phyloP scores from a whole-genome alignment of 768 basidiomycete species.

The Chalciporus pseudorubinellus region DNA sequence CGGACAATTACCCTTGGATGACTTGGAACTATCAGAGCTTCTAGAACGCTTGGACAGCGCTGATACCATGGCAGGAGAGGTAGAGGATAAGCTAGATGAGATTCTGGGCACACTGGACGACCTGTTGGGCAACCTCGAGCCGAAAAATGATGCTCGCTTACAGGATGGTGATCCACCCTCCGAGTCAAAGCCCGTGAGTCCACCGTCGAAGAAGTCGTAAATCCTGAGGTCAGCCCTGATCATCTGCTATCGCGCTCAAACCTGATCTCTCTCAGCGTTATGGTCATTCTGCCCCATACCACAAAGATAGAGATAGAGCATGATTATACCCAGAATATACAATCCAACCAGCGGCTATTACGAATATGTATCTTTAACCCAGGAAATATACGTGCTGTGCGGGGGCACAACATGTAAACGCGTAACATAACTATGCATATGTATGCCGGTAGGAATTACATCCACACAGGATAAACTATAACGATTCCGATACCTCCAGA shows the following conservation, averaged over 20 bases:
- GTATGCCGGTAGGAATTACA: constrained; percentile 13
- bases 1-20: constrained; percentile 31
- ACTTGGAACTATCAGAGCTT: constrained; percentile 48
- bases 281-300: background rate
- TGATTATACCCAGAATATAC: constrained; percentile 11
- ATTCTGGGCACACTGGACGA: constrained; percentile 58
- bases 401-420: too few relatives aligned
- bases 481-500: constrained; percentile 28
- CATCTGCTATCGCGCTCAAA: background rate
- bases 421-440: too few relatives aligned
- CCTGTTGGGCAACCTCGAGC: constrained; percentile 47
- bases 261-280: background rate
- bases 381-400: too few relatives aligned
- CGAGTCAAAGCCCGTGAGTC: background rate
- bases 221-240: constrained; percentile 16
- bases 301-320: constrained; percentile 18
- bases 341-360: constrained; percentile 4
- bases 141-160: background rate
- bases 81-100: constrained; percentile 62
- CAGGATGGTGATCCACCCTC: background rate
- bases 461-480: constrained; percentile 25
- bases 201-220: constrained; percentile 1
- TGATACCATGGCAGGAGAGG: constrained; percentile 54
- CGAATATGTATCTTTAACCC: too few relatives aligned
- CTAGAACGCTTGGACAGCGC: constrained; percentile 55